These are phyloP conservation scores for Cladosporium sp. DNA, from an alignment of 2,329 filamentous ascomycete species.

Conservation along the genomic window DNA sequence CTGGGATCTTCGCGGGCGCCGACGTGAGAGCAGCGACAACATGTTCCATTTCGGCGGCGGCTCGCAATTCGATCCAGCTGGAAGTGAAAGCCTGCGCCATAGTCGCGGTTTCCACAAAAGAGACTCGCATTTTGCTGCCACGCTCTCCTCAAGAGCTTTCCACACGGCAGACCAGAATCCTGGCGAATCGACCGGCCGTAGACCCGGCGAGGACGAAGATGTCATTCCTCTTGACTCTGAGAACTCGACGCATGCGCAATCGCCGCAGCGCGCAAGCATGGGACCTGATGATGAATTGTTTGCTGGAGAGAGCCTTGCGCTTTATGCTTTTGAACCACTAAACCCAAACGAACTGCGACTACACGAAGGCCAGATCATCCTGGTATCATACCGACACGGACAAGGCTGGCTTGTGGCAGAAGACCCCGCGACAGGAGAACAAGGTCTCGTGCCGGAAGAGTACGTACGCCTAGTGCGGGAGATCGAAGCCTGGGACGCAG, in stretches of 20 bases:
- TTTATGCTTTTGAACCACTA: slow-evolving; percentile 93
- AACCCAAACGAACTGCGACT: slow-evolving; percentile 95
- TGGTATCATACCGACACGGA: slow-evolving; percentile 92
- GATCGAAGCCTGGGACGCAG: slow-evolving; percentile 82
- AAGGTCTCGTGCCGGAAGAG: slow-evolving; percentile 91
- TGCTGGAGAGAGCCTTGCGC: slow-evolving; percentile 90
- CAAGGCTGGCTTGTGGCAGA: slow-evolving; percentile 97
- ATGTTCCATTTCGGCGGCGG: slow-evolving; percentile 22
- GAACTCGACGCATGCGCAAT: slow-evolving; percentile 21
- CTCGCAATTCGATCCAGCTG: slow-evolving; percentile 32
- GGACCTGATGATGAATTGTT: slow-evolving; percentile 81
- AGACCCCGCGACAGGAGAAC: slow-evolving; percentile 90
- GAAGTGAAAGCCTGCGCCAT: slow-evolving; percentile 32
- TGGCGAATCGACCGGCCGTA: slow-evolving; percentile 1
- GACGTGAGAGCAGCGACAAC: slow-evolving; percentile 40
- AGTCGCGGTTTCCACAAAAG: slow-evolving; percentile 33
- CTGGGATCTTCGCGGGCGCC: slow-evolving; percentile 47
- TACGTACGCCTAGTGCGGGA: slow-evolving; percentile 91
- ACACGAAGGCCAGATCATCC: slow-evolving; percentile 91
- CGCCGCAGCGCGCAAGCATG: slow-evolving; percentile 32
- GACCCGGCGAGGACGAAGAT: slow-evolving; percentile 14
- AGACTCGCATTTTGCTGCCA: slow-evolving; percentile 55
- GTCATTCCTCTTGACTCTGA: slow-evolving; percentile 34
- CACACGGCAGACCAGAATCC: slow-evolving; percentile 17
- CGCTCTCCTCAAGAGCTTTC: slow-evolving; percentile 31